Conservation (phyloP, 1,284 basidiomycete genomes). For the Malassezia equina region DNA sequence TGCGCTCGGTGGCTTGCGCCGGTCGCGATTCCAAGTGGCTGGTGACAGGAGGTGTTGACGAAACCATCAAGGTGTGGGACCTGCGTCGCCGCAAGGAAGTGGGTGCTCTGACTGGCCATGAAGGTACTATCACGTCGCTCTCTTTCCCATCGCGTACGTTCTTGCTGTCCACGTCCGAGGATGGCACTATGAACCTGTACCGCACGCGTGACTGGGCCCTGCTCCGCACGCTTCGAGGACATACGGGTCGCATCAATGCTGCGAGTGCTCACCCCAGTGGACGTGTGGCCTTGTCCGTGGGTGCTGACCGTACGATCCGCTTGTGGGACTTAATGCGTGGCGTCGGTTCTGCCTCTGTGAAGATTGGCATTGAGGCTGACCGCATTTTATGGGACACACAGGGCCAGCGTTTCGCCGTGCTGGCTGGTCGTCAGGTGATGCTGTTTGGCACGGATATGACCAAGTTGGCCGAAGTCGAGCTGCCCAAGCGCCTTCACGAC, state of each 20-base stretch:
- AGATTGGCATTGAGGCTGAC: conserved; percentile 50
- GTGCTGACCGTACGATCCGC: conserved; percentile 74
- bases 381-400: conserved; percentile 30
- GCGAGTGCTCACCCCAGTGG: conserved; percentile 85
- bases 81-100: conserved; percentile 77
- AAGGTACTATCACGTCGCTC: conserved; percentile 84
- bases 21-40: conserved; percentile 74
- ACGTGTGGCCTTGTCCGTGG: conserved; percentile 79
- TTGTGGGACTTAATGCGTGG: conserved; percentile 99
- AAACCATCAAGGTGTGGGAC: conserved; percentile 97
- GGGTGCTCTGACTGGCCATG: conserved; percentile 80
- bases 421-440: conserved; percentile 29
- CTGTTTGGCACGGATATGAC: conserved; percentile 38
- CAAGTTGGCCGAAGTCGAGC: conserved; percentile 32
- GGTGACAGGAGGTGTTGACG: conserved; percentile 84
- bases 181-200: conserved; percentile 67
- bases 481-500: conserved; percentile 28
- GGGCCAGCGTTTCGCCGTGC: conserved; percentile 31
- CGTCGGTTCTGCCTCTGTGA: conserved; percentile 73
- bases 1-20: conserved; percentile 61
- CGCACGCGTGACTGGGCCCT: conserved; percentile 85
- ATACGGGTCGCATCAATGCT: conserved; percentile 80
- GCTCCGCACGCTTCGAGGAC: conserved; percentile 75
- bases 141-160: conserved; percentile 78
- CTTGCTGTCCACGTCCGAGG: conserved; percentile 77